These are phyloP conservation scores for Detonula confervacea DNA, from an alignment of 352 stramenopile species.

Conservation along the genomic window DNA sequence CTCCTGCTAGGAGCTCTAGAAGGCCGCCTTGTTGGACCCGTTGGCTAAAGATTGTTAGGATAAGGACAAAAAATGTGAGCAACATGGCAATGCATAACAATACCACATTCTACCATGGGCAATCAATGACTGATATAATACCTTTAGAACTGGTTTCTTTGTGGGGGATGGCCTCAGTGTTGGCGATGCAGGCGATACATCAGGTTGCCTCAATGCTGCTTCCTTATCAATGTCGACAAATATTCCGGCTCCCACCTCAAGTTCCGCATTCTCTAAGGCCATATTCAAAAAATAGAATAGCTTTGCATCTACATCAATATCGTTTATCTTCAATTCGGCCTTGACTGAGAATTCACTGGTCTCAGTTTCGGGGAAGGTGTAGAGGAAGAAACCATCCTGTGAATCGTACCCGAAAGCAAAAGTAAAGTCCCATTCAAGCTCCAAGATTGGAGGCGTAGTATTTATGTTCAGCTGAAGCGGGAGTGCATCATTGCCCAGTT, in stretches of 20 bases:
- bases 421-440: conserved; percentile 13
- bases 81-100: too few species aligned
- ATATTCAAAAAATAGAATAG: conserved; percentile 28
- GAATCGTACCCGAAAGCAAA: conserved; percentile 24
- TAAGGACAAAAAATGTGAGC: too few species aligned
- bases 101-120: too few species aligned
- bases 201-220: conserved; percentile 6
- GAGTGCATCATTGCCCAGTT: conserved; percentile 1
- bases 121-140: too few species aligned
- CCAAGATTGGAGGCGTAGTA: not conserved
- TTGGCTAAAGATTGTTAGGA: too few species aligned
- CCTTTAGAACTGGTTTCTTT: too few species aligned
- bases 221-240: conserved; percentile 41
- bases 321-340: not conserved
- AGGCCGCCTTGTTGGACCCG: too few species aligned
- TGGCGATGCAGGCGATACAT: too few species aligned
- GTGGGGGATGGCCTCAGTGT: conserved; percentile 3
- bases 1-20: too few species aligned
- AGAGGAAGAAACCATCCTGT: conserved; percentile 28
- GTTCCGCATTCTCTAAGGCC: not conserved
- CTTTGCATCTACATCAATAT: conserved; percentile 1
- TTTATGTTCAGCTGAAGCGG: conserved; percentile 2
- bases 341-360: conserved; percentile 4
- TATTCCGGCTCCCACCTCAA: conserved; percentile 22
- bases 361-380: conserved; percentile 7